Base-by-base conservation (phyloP, 805 yeast genomes). In the Cyberlindnera saturnus region DNA sequence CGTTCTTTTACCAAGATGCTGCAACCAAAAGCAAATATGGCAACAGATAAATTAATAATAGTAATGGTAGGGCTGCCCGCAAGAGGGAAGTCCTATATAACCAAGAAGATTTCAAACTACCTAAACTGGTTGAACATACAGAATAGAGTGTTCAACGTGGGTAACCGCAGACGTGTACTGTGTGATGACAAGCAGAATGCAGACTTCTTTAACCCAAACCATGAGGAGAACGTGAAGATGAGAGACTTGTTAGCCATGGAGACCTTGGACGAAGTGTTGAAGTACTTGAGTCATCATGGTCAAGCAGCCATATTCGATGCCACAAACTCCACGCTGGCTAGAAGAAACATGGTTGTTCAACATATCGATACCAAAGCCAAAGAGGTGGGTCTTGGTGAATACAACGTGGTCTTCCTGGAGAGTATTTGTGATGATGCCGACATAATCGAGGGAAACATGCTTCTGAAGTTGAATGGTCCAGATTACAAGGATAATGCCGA, bases 41-140 rank as follows among this genome's bases (percentile, higher is more conserved):
- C 33, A n/a, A 28, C 41, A 10, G 47, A 44, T 33, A 79, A 78
- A 55, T 64, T 79, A 43, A 81, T 81, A 20, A 79, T 81, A 43
- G 79, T 81, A 9, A 79, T 82, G 81, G 86, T 82, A 10, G 88
- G 88, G 0, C 67, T 81, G 31, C 88, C 88, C 16, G 88, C 88
- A 6, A 65, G 86, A 47, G 88, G 88, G 13, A 81, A 81, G 60
- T 77, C 83, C 5, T 81, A 80, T 59, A 78, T 81, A 48, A 80
- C 88, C 29, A 79, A 77, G 53, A 80, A 81, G 57, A 61, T 81
- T 32, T 73, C 80, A 20, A 62, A 81, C 53, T 81, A 80, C 61
- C 63, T 79, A 49, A 75, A 74, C 60, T 81, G 85, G 85, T 64
- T 76, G 51, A 82, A 79, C 56, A 81, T 79, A 52, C 75, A 74